Conservation (phyloP, 2,329 filamentous ascomycete species). For the Ophiocordyceps australis region DNA sequence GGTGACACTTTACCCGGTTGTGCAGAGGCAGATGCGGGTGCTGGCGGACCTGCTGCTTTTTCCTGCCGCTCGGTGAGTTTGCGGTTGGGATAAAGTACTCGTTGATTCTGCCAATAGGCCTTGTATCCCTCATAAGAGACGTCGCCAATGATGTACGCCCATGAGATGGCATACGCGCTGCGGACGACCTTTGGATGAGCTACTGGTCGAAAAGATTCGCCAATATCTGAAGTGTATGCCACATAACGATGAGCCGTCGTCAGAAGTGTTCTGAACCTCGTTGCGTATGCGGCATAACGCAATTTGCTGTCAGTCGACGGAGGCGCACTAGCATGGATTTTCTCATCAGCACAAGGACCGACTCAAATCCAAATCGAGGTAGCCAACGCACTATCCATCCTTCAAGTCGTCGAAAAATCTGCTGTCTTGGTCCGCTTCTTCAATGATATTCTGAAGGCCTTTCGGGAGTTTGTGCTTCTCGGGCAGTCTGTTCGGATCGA, state of each 20-base stretch:
- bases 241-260: slow-evolving; percentile 87
- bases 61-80: slow-evolving; percentile 31
- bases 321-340: slow-evolving; percentile 16
- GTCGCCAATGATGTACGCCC: slow-evolving; percentile 83
- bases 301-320: slow-evolving; percentile 73
- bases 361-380: slow-evolving; percentile 1
- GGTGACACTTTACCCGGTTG: slow-evolving; percentile 35
- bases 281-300: slow-evolving; percentile 86
- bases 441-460: slow-evolving; percentile 37
- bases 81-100: slow-evolving; percentile 48
- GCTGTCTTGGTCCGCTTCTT: slow-evolving; percentile 43
- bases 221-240: slow-evolving; percentile 91
- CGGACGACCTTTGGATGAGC: slow-evolving; percentile 72
- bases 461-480: slow-evolving; percentile 31
- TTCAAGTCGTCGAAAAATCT: slow-evolving; percentile 62
- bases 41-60: slow-evolving; percentile 25
- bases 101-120: slow-evolving; percentile 75
- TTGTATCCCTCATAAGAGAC: slow-evolving; percentile 91
- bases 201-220: slow-evolving; percentile 86
- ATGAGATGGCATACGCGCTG: slow-evolving; percentile 75
- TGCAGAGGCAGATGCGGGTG: slow-evolving; percentile 10
- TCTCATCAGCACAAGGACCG: slow-evolving; percentile 4
- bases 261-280: slow-evolving; percentile 70
- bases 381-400: slow-evolving; percentile 52
- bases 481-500: slow-evolving; percentile 28